Percentiles rank a stretch among this genome's conserved stretches.
phyloP scores from a whole-genome alignment of 495 filamentous ascomycete species.

The Penicillium argentinense region DNA sequence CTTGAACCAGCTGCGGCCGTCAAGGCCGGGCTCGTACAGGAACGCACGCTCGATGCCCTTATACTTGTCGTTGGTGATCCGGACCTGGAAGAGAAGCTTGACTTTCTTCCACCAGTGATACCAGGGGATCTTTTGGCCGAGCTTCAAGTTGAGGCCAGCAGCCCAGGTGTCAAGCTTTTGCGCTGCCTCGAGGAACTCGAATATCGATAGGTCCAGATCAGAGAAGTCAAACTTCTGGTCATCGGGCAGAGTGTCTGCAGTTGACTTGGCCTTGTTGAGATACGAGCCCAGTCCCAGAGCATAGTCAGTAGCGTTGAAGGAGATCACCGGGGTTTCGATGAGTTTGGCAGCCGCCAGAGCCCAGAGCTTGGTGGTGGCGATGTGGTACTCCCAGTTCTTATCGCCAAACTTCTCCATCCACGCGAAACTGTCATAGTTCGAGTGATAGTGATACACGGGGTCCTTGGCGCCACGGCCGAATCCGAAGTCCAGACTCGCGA shows the following conservation, averaged over 20 bases:
- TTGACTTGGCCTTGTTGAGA: slow-evolving; percentile 53
- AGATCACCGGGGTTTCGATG: slow-evolving; percentile 47
- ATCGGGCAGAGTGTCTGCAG: slow-evolving; percentile 31
- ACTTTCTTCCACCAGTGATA: slow-evolving; percentile 73
- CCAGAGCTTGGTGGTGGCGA: slow-evolving; percentile 58
- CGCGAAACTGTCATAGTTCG: slow-evolving; percentile 72
- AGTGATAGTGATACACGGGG: slow-evolving; percentile 74
- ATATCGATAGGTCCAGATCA: slow-evolving; percentile 47
- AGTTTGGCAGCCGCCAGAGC: slow-evolving; percentile 48
- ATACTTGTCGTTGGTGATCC: slow-evolving; percentile 58
- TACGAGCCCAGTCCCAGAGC: slow-evolving; percentile 45
- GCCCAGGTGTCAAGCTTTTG: slow-evolving; percentile 53
- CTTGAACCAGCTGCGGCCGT: slow-evolving; percentile 63
- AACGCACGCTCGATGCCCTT: slow-evolving; percentile 64
- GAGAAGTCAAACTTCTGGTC: slow-evolving; percentile 41
- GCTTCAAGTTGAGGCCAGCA: slow-evolving; percentile 49
- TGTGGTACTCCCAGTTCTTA: slow-evolving; percentile 59
- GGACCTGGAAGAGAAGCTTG: slow-evolving; percentile 55
- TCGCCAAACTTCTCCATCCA: slow-evolving; percentile 76
- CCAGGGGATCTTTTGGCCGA: slow-evolving; percentile 63
- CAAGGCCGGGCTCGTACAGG: slow-evolving; percentile 56
- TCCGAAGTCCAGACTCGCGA: slow-evolving; percentile 62
- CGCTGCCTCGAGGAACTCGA: slow-evolving; percentile 45
- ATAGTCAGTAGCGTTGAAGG: slow-evolving; percentile 51
- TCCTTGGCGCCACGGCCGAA: slow-evolving; percentile 45